Evolutionary conservation across 1,139 yeast genomes (phyloP).

Genomic region (Kazachstania sp.): DNA sequence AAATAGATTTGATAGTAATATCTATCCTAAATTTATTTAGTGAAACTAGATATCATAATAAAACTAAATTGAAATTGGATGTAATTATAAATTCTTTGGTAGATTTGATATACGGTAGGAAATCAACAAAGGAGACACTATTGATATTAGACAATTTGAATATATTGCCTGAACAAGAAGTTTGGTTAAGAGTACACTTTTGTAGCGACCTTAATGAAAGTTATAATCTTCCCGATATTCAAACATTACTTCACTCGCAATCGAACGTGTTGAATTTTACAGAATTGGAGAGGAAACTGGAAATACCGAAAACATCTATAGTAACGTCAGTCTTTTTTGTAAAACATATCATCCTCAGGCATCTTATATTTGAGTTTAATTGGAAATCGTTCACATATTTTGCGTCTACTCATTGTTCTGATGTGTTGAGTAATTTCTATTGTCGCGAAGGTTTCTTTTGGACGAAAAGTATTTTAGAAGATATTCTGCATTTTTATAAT

Average conservation of each 20-base stretch:
- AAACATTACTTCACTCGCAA: background rate
- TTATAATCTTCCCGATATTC: conserved; percentile 1
- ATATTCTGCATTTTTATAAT: background rate
- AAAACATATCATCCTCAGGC: background rate
- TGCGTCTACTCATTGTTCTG: background rate
- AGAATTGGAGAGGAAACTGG: conserved; percentile 1
- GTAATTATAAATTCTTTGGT: background rate
- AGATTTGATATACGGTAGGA: background rate
- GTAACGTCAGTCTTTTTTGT: background rate
- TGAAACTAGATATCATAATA: background rate
- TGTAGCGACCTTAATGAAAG: background rate
- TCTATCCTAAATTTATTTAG: background rate
- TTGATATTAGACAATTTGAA: conserved; percentile 2
- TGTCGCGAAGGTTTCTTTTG: background rate
- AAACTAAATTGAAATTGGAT: background rate
- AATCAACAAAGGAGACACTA: background rate
- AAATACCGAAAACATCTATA: conserved; percentile 1
- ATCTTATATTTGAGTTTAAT: conserved; percentile 1
- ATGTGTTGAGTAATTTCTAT: background rate
- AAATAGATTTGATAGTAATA: conserved; percentile 2
- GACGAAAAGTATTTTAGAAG: background rate
- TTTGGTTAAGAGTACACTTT: background rate
- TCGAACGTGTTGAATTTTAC: background rate
- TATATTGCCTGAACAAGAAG: background rate
- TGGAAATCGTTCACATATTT: conserved; percentile 1